Evolutionary conservation across 2,329 filamentous ascomycete genomes (phyloP).

Genomic region (Fusarium sp.): DNA sequence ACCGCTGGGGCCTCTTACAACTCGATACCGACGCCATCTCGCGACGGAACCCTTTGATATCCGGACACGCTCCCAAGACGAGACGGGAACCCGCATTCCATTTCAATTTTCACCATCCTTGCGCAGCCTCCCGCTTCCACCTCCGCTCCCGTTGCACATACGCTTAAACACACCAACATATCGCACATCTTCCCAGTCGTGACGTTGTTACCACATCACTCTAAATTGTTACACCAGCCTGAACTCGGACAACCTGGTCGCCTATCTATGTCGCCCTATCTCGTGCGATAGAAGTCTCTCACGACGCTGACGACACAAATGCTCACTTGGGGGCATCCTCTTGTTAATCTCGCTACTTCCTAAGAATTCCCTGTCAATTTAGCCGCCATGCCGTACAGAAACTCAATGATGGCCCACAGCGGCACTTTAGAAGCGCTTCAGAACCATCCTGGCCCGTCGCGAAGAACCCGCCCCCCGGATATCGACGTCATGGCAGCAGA

Average conservation of each 20-base stretch:
- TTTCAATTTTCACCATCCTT: conserved; percentile 23
- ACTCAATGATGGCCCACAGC: conserved; percentile 46
- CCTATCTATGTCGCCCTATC: conserved; percentile 37
- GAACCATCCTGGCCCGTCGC: conserved; percentile 39
- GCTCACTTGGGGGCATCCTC: conserved; percentile 20
- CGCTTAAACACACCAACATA: conserved; percentile 30
- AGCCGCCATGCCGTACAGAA: conserved; percentile 43
- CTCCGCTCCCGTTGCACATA: conserved; percentile 25
- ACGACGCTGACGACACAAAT: conserved; percentile 27
- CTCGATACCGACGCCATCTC: conserved; percentile 30
- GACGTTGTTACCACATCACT: conserved; percentile 20
- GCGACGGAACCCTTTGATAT: conserved; percentile 31
- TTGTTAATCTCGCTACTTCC: not conserved
- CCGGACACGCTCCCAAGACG: conserved; percentile 33
- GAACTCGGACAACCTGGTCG: conserved; percentile 19
- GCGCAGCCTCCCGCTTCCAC: conserved; percentile 7
- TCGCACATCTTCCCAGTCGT: conserved; percentile 31
- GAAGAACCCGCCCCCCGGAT: conserved; percentile 47
- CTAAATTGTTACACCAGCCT: conserved; percentile 24
- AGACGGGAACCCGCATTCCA: conserved; percentile 42
- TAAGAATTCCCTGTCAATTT: not conserved
- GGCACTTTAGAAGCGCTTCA: conserved; percentile 46
- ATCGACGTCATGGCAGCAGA: conserved; percentile 44
- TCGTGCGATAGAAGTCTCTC: conserved; percentile 22
- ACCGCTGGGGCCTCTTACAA: conserved; percentile 17